Base-by-base conservation (phyloP, 805 yeast genomes). In the Nakazawaea holstii region DNA sequence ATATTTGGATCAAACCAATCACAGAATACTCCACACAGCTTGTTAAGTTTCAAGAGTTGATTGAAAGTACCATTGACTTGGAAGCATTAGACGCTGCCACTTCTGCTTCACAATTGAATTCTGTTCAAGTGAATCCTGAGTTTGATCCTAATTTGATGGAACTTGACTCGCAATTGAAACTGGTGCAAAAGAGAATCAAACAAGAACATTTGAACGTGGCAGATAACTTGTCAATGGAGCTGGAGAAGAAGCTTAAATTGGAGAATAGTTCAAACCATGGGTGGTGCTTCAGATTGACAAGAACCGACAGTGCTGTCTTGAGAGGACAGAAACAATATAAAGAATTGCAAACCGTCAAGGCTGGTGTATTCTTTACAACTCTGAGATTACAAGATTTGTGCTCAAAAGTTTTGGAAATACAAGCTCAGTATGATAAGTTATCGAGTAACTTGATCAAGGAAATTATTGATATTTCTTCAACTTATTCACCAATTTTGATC, bases 281-380 rank as follows among this genome's bases (percentile, higher is more conserved):
- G 17, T 91, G 96, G 95, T 89, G 97, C 63, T 79, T 92, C 74
- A 74, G 98, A 55, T 77, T 94, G 20, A 94, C 99, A 1, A 78
- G 99, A 63, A 83, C 80, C 48, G 98, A 94, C 59, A 91, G 96
- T 2, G 73, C 84, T 9, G 83, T 86, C 17, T 70, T 94, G 49
- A 78, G 98, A 56, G 77, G 76, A 10, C 67, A 71, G 42, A 72
- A 70, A 48, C 74, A 77, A 35, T 91, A 83, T 60, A 75, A 75
- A 44, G 97, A 94, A 62, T 70, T 92, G 39, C 87, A 90, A 44
- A 92, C 97, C 0, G 95, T 89, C 29, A 94, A 94, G 61, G 96
- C 97, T 1, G 99, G 99, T 49, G 92, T 92, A 4, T 89, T 75
- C 62, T 94, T 94, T 71, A 89, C 96, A 8, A 88, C 96, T 1